Conservation (phyloP, 2,329 filamentous ascomycete genomes). For the Aureobasidium sp. region DNA sequence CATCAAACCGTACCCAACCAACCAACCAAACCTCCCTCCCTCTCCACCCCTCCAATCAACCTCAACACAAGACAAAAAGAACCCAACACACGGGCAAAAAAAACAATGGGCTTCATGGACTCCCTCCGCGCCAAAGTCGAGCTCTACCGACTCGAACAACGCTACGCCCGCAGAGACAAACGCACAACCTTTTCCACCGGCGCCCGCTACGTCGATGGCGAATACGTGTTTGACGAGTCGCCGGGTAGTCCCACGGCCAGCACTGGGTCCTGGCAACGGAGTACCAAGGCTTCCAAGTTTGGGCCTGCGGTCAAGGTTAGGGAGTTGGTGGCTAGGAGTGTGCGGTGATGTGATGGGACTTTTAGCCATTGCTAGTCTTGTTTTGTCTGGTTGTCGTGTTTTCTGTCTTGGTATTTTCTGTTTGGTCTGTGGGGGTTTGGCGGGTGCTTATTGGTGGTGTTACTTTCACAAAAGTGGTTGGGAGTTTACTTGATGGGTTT, state of each 20-base stretch:
- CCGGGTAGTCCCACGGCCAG: constrained; percentile 1
- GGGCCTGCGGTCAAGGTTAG: constrained; percentile 1
- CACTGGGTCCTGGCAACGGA: not conserved
- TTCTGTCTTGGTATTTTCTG: not conserved
- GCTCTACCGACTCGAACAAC: constrained; percentile 89
- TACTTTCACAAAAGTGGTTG: not conserved
- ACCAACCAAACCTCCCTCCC: not conserved
- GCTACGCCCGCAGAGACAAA: constrained; percentile 85
- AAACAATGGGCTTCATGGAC: constrained; percentile 58
- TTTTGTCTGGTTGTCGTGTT: not conserved
- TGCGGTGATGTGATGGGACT: not conserved
- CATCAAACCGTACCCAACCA: not conserved
- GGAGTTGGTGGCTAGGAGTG: constrained; percentile 6
- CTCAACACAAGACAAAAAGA: not conserved
- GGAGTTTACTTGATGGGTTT: not conserved
- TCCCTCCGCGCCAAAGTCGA: constrained; percentile 75
- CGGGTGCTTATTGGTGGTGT: not conserved
- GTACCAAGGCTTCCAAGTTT: not conserved
- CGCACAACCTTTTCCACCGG: constrained; percentile 84
- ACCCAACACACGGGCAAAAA: constrained; percentile 34
- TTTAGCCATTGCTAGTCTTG: not conserved
- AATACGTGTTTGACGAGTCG: constrained; percentile 66
- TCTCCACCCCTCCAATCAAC: not conserved
- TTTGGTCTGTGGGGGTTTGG: not conserved
- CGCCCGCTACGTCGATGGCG: constrained; percentile 88